phyloP scores from a whole-genome alignment of 148 eudicot species.

The Fallopia convolvulus region DNA sequence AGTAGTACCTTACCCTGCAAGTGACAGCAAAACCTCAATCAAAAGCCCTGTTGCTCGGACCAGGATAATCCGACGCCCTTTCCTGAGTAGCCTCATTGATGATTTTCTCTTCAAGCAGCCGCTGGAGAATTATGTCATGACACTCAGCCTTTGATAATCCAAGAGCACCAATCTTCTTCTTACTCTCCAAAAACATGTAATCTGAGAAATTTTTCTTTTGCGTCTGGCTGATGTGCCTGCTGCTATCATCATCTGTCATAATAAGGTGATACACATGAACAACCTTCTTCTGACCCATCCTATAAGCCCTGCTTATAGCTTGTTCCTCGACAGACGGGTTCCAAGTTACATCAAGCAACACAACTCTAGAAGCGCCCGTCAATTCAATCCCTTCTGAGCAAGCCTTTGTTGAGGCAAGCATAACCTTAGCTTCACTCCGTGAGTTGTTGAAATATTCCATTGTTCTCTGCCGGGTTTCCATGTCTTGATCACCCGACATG shows the following conservation, averaged over 20 bases:
- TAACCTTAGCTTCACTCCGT: conserved; percentile 36
- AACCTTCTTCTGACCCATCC: conserved; percentile 62
- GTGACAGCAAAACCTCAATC: neutral
- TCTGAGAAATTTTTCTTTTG: conserved; percentile 49
- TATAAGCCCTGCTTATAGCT: conserved; percentile 76
- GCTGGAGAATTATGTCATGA: conserved; percentile 50
- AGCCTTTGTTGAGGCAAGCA: conserved; percentile 69
- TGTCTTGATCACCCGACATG: conserved; percentile 41
- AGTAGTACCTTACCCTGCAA: neutral
- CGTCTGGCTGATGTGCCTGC: conserved; percentile 38
- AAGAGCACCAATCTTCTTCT: conserved; percentile 14
- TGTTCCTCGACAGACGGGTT: conserved; percentile 79
- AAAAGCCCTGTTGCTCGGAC: neutral
- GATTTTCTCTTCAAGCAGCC: conserved; percentile 25
- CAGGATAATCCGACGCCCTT: neutral
- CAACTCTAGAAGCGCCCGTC: conserved; percentile 80
- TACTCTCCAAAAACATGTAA: conserved; percentile 40
- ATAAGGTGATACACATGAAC: conserved; percentile 58
- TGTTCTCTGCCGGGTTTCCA: conserved; percentile 30
- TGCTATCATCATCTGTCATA: conserved; percentile 40
- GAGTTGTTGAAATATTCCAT: conserved; percentile 52
- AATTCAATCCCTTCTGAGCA: conserved; percentile 75
- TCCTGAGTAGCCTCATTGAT: neutral
- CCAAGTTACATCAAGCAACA: conserved; percentile 71
- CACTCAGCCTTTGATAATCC: conserved; percentile 10